Conservation (phyloP, 208 protist species). For the Leptomonas pyrrhocoris region DNA sequence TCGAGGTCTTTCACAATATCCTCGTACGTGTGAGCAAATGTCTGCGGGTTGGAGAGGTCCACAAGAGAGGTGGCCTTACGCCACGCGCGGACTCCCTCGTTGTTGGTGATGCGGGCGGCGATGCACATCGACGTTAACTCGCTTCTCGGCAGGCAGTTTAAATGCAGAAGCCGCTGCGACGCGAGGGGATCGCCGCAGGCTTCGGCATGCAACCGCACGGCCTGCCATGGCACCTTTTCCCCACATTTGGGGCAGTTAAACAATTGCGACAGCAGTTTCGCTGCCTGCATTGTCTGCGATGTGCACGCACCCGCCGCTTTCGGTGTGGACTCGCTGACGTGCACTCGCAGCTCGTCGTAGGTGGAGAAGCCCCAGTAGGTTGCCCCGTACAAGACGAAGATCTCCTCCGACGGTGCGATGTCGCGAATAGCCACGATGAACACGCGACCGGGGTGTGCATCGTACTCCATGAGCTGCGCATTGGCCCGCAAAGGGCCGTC, state of each 20-base stretch:
- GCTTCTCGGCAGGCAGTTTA: slow-evolving; percentile 74
- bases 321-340: not conserved
- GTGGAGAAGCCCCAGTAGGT: slow-evolving; percentile 87
- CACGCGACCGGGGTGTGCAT: slow-evolving; percentile 68
- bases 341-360: slow-evolving; percentile 60
- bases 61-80: slow-evolving; percentile 70
- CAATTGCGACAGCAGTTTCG: slow-evolving; percentile 20
- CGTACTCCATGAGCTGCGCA: slow-evolving; percentile 84
- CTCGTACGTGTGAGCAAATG: slow-evolving; percentile 78
- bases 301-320: not conserved
- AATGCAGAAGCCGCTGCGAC: slow-evolving; percentile 38
- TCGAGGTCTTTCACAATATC: slow-evolving; percentile 77
- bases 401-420: slow-evolving; percentile 74
- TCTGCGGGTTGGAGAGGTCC: slow-evolving; percentile 73
- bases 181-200: slow-evolving; percentile 77
- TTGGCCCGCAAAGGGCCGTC: slow-evolving; percentile 70
- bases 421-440: slow-evolving; percentile 83
- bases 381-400: slow-evolving; percentile 84
- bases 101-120: slow-evolving; percentile 40
- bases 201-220: slow-evolving; percentile 50
- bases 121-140: slow-evolving; percentile 65
- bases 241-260: slow-evolving; percentile 66
- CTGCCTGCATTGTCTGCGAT: slow-evolving; percentile 3
- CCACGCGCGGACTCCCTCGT: slow-evolving; percentile 34
- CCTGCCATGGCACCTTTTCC: slow-evolving; percentile 46